phyloP scores from a whole-genome alignment of 1,139 yeast species.

The Martiniozyma asiatica region DNA sequence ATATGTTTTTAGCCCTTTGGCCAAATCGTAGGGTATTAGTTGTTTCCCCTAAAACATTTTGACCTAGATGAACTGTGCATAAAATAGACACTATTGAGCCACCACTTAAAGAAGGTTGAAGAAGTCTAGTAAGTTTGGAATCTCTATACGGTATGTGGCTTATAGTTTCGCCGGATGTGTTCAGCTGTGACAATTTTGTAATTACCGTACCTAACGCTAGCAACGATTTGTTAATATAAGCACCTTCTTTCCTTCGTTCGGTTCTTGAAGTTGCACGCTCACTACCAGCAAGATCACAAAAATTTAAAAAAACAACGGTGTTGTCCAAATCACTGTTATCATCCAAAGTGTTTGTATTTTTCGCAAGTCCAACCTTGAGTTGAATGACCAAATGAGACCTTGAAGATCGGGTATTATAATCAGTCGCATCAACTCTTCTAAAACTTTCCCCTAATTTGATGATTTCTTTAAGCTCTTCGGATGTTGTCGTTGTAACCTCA shows the following conservation, averaged over 20 bases:
- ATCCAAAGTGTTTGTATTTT: slow-evolving; percentile 18
- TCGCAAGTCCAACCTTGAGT: slow-evolving; percentile 14
- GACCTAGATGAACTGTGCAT: slow-evolving; percentile 69
- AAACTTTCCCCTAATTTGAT: slow-evolving; percentile 62
- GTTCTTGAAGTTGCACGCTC: slow-evolving; percentile 77
- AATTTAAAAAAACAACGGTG: slow-evolving; percentile 53
- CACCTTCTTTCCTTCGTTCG: slow-evolving; percentile 84
- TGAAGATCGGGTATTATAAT: slow-evolving; percentile 73
- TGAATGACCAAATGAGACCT: slow-evolving; percentile 60
- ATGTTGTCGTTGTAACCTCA: slow-evolving; percentile 43
- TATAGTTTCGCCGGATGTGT: slow-evolving; percentile 16
- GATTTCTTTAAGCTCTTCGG: slow-evolving; percentile 47
- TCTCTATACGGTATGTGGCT: slow-evolving; percentile 85
- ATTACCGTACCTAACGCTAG: slow-evolving; percentile 85
- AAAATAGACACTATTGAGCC: slow-evolving; percentile 74
- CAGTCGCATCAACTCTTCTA: slow-evolving; percentile 80
- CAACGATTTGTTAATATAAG: slow-evolving; percentile 81
- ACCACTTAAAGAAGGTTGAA: slow-evolving; percentile 90
- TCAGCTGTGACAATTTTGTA: slow-evolving; percentile 50
- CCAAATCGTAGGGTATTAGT: slow-evolving; percentile 84
- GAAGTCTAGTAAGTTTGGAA: slow-evolving; percentile 73
- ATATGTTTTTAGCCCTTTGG: slow-evolving; percentile 80
- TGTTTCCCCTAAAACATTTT: slow-evolving; percentile 58
- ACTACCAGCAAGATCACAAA: slow-evolving; percentile 94
- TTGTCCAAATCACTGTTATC: slow-evolving; percentile 28